Percentiles rank a stretch among this genome's conserved stretches.
phyloP scores from a whole-genome alignment of 2,329 filamentous ascomycete genomes.

The Scedosporium minutisporum region DNA sequence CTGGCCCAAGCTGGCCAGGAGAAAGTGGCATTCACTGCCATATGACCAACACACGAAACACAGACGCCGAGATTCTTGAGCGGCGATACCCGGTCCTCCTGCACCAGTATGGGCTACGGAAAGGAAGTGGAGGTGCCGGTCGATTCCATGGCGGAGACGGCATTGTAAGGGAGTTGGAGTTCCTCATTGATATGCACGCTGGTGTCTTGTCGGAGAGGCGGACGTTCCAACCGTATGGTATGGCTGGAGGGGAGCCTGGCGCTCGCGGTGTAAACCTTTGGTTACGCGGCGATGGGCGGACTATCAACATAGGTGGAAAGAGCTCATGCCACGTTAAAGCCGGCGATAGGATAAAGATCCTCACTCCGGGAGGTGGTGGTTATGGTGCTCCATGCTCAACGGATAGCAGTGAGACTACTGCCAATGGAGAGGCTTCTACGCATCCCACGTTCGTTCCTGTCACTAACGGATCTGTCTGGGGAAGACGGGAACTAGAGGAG shows the following conservation, averaged over 20 bases:
- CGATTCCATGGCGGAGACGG: neutral
- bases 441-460: too few relatives aligned
- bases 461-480: too few relatives aligned
- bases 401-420: too few relatives aligned
- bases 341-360: too few relatives aligned
- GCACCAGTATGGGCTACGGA: slow-evolving; percentile 20
- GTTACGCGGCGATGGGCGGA: too few relatives aligned
- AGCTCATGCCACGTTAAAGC: too few relatives aligned
- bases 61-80: slow-evolving; percentile 25
- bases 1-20: slow-evolving; percentile 19
- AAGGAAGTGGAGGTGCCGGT: slow-evolving; percentile 38
- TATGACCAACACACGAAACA: slow-evolving; percentile 28
- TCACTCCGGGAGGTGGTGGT: too few relatives aligned
- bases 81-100: slow-evolving; percentile 23
- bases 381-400: too few relatives aligned
- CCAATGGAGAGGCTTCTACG: too few relatives aligned
- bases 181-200: slow-evolving; percentile 58
- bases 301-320: too few relatives aligned
- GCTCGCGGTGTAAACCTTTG: too few relatives aligned
- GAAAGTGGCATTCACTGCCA: slow-evolving; percentile 22
- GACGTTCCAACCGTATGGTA: slow-evolving; percentile 61
- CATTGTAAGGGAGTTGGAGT: slow-evolving; percentile 60
- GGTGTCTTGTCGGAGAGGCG: slow-evolving; percentile 61
- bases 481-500: too few relatives aligned
- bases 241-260: slow-evolving; percentile 57